These are phyloP conservation scores for Geranium rotundifolium DNA, from an alignment of 345 rosid genomes.

Conservation along the genomic window DNA sequence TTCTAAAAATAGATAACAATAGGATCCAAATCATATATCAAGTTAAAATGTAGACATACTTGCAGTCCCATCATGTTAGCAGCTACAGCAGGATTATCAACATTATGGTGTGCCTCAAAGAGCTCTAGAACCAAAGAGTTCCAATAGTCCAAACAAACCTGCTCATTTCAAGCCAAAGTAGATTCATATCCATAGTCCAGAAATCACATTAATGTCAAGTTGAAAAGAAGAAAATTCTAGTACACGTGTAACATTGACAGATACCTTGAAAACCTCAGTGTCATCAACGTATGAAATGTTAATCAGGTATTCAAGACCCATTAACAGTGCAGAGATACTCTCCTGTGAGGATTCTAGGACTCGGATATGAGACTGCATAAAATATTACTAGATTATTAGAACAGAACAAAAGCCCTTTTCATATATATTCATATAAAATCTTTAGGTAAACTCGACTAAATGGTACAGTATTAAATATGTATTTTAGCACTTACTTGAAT, in stretches of 20 bases:
- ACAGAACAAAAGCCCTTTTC: neutral
- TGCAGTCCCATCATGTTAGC: slow-evolving; percentile 72
- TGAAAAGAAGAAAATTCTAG: neutral
- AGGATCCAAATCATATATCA: neutral
- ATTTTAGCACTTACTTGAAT: too few species aligned
- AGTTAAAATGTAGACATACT: slow-evolving; percentile 20
- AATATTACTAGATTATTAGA: slow-evolving; percentile 1
- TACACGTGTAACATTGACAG: neutral
- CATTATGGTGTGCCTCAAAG: slow-evolving; percentile 71
- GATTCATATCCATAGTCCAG: neutral
- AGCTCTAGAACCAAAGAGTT: slow-evolving; percentile 83
- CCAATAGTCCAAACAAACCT: slow-evolving; percentile 99
- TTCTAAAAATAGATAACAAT: neutral
- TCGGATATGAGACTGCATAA: slow-evolving; percentile 69
- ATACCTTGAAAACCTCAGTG: slow-evolving; percentile 97
- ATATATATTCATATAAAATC: too few species aligned
- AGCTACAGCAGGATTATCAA: slow-evolving; percentile 68
- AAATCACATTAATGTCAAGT: neutral
- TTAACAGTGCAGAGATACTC: slow-evolving; percentile 39
- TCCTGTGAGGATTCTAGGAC: slow-evolving; percentile 75
- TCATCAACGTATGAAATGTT: slow-evolving; percentile 94
- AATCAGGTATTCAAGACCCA: slow-evolving; percentile 88
- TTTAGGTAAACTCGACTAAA: too few species aligned
- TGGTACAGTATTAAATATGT: too few species aligned
- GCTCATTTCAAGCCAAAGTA: slow-evolving; percentile 10